phyloP scores from a whole-genome alignment of 257 asterid genomes.

The Rauvolfia tetraphylla region DNA sequence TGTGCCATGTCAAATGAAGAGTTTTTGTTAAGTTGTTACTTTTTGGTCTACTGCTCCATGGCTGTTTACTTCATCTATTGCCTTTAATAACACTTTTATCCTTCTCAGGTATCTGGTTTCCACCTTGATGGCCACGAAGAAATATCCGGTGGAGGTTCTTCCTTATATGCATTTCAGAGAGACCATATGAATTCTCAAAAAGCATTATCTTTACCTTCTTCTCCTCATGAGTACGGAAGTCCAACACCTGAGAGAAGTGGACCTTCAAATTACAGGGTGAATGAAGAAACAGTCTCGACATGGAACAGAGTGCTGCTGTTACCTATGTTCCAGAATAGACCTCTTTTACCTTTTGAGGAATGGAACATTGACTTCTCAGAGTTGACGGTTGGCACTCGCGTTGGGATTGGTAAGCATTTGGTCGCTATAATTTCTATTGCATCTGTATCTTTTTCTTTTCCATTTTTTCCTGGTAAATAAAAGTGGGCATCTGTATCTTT shows the following conservation, averaged over 20 bases:
- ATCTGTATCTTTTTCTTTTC: neutral
- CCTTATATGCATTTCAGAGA: slow-evolving; percentile 29
- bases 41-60: neutral
- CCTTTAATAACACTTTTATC: too few relatives aligned
- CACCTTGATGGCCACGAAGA: slow-evolving; percentile 28
- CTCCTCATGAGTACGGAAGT: slow-evolving; percentile 78
- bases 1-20: slow-evolving; percentile 2
- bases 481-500: neutral
- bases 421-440: neutral
- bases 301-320: slow-evolving; percentile 84
- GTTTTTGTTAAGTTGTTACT: too few relatives aligned
- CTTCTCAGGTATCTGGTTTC: slow-evolving; percentile 32
- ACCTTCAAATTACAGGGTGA: slow-evolving; percentile 30
- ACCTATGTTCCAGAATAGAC: slow-evolving; percentile 74
- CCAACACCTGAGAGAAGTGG: slow-evolving; percentile 38
- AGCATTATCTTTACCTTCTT: slow-evolving; percentile 93
- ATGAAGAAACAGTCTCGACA: slow-evolving; percentile 64
- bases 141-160: slow-evolving; percentile 31
- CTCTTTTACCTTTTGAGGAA: slow-evolving; percentile 81
- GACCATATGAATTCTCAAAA: slow-evolving; percentile 37
- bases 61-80: neutral
- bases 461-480: too few relatives aligned
- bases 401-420: slow-evolving; percentile 82
- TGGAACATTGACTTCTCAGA: slow-evolving; percentile 95
- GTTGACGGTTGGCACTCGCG: slow-evolving; percentile 85